These are phyloP conservation scores for Monilinia vaccinii-corymbosi DNA, from an alignment of 2,329 filamentous ascomycete species.

Conservation along the genomic window DNA sequence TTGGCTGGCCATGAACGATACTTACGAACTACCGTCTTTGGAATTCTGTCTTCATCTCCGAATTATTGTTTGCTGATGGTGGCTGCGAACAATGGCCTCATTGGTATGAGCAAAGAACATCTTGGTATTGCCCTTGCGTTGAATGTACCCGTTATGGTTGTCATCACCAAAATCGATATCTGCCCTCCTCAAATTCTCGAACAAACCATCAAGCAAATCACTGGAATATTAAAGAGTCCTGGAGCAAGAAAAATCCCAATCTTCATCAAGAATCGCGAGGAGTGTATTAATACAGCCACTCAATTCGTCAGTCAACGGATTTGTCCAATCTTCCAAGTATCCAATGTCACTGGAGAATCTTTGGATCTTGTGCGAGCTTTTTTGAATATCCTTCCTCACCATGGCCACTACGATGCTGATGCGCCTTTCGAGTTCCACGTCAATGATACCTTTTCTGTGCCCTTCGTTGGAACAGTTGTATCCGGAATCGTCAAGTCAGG, in stretches of 20 bases:
- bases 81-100: constrained; percentile 90
- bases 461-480: constrained; percentile 92
- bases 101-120: constrained; percentile 98
- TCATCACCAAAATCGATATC: constrained; percentile 97
- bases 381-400: constrained; percentile 88
- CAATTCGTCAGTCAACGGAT: constrained; percentile 95
- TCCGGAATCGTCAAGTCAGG: constrained; percentile 86
- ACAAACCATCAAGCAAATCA: constrained; percentile 86
- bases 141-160: constrained; percentile 96
- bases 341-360: constrained; percentile 90
- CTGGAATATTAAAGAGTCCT: constrained; percentile 85
- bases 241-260: constrained; percentile 93
- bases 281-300: constrained; percentile 89
- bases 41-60: constrained; percentile 84
- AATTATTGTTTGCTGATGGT: constrained; percentile 99
- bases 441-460: constrained; percentile 97
- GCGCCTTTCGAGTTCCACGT: constrained; percentile 91
- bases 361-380: constrained; percentile 87
- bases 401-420: constrained; percentile 82
- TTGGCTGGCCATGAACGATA: constrained; percentile 94
- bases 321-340: constrained; percentile 95
- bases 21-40: constrained; percentile 91
- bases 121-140: constrained; percentile 87
- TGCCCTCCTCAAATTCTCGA: constrained; percentile 92
- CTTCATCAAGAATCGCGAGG: constrained; percentile 84